Evolutionary conservation across 106 monocot species (phyloP), one percentile per base, ranked within the genome.

Genomic region (Triglochin maritima): DNA sequence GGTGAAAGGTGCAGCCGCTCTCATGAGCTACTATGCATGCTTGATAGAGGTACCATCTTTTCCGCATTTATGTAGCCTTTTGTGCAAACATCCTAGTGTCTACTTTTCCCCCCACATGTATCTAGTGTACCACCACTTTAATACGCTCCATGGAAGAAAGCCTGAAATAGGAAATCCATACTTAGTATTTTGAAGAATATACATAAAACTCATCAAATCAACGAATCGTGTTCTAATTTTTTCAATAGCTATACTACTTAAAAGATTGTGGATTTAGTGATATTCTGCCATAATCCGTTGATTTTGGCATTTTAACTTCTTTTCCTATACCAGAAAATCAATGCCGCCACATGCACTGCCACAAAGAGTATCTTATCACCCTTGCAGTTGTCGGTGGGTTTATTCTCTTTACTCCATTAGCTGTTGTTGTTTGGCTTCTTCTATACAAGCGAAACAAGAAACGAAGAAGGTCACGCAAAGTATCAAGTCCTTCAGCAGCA

Each of bases 351-450:
- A 83, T 82, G 41, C 85, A 80, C 47, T 91, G 91, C 78, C 91
- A 90, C 67, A 67, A 76, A 60, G 96, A 98, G 65, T 98, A 98
- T 68, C 69, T 82, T 71, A 80, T 98, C 63, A 79, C 88, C 71
- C 88, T 98, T 59, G 81, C 76, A 11, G 80, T 68, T 72, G 96
- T 98, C 15, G 91, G 96, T 63, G 86, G 83, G 17, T 72, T 98
- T 63, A 91, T 98, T 67, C 88, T 98, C 48, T 64, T 47, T 64
- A 86, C 77, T 47, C 86, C 86, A 59, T 62, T 86, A 48, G 74
- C 82, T 65, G 82, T 91, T 53, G 87, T 88, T 41, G 69, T 88
- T 54, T 98, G 96, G 96, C 91, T 98, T 59, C 91, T 98, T 57
- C 60, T 87, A 42, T 86, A 84, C 57, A 83, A 75, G 66, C 72